These are phyloP conservation scores for Xylaria cubensis DNA, from an alignment of 495 filamentous ascomycete species.

Conservation along the genomic window DNA sequence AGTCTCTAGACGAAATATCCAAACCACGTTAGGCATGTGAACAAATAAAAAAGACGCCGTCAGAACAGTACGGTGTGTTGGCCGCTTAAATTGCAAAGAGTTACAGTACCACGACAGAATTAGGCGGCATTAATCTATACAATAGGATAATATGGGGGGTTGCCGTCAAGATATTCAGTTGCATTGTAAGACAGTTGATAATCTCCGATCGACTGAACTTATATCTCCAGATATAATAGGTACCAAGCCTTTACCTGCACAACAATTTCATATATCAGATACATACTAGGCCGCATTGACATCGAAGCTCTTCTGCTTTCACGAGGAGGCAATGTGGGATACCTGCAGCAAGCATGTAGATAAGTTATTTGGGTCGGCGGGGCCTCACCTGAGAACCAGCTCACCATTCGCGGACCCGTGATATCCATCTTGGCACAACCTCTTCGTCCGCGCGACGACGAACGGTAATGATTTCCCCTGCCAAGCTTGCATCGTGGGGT, in stretches of 20 bases:
- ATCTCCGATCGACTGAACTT: conserved; percentile 9
- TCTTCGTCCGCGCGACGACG: not conserved
- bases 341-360: conserved; percentile 8
- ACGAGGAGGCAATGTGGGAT: not conserved
- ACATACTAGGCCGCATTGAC: not conserved
- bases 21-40: conserved; percentile 23
- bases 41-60: not conserved
- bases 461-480: conserved; percentile 19
- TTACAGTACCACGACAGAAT: not conserved
- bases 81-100: not conserved
- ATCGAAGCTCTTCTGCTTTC: not conserved
- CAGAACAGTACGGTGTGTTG: not conserved
- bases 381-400: not conserved
- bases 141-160: conserved; percentile 1
- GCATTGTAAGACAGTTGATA: not conserved
- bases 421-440: conserved; percentile 17
- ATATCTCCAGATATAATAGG: conserved; percentile 1
- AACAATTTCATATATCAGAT: not conserved
- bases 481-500: conserved; percentile 27
- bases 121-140: not conserved
- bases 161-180: not conserved
- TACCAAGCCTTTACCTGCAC: not conserved
- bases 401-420: conserved; percentile 2
- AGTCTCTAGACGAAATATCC: not conserved
- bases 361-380: not conserved